Percentiles rank a stretch among this genome's conserved stretches.
Conservation (phyloP, 805 yeast genomes). For the Metschnikowia lochheadii region DNA sequence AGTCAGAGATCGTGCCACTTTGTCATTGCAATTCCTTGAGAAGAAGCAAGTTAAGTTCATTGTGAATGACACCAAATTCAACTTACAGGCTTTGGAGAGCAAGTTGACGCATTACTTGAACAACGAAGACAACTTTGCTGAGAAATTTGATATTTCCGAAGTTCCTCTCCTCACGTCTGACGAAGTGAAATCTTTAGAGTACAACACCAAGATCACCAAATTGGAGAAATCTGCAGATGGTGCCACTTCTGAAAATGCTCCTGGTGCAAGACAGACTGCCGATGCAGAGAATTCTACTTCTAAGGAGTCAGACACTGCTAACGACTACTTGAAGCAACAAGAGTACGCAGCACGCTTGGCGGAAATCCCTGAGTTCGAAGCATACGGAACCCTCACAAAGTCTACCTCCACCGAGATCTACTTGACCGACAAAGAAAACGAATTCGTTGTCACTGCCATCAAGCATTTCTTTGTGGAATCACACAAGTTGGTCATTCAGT, state of each 20-base stretch:
- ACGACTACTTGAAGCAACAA: constrained; percentile 46
- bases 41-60: constrained; percentile 43
- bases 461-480: constrained; percentile 73
- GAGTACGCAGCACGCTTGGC: constrained; percentile 67
- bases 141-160: constrained; percentile 66
- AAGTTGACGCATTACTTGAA: constrained; percentile 70
- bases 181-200: constrained; percentile 63
- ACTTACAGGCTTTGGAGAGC: constrained; percentile 72
- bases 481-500: constrained; percentile 74
- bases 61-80: constrained; percentile 64
- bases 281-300: constrained; percentile 16
- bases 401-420: constrained; percentile 56
- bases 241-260: constrained; percentile 14
- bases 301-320: constrained; percentile 22
- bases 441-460: constrained; percentile 79
- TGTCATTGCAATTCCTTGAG: constrained; percentile 65
- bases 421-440: constrained; percentile 89
- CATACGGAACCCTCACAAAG: constrained; percentile 72
- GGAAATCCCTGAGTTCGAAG: constrained; percentile 65
- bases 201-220: constrained; percentile 46
- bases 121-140: constrained; percentile 43
- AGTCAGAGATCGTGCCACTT: constrained; percentile 95
- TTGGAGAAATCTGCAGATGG: constrained; percentile 28
- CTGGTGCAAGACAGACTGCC: constrained; percentile 7
- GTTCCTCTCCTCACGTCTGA: constrained; percentile 66